Evolutionary conservation across 192 early-diverging fungal species (phyloP).

Genomic region (Kappamyces sp.): DNA sequence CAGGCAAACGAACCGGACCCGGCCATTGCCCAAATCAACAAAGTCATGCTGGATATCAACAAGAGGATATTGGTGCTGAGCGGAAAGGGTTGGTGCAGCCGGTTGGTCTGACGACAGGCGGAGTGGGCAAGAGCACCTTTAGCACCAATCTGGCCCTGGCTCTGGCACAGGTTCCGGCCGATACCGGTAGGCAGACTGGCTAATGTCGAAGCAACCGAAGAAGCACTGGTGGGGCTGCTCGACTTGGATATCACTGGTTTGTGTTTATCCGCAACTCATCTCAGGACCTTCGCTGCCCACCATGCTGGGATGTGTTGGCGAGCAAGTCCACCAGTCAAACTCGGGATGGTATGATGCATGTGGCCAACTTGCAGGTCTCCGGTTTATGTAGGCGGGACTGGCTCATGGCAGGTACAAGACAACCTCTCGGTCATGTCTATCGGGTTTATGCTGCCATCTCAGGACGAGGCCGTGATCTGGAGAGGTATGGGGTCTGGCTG

Average conservation of each 20-base stretch:
- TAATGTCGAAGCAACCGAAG: neutral
- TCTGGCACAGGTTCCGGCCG: conserved; percentile 30
- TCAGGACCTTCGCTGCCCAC: conserved; percentile 82
- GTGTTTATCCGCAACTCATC: too few species aligned
- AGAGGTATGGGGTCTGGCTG: conserved; percentile 23
- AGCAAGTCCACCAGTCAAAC: conserved; percentile 83
- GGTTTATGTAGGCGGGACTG: conserved; percentile 31
- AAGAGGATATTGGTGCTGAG: conserved; percentile 89
- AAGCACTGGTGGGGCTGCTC: conserved; percentile 69
- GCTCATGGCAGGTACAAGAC: conserved; percentile 13
- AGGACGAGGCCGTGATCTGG: conserved; percentile 95
- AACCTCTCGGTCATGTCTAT: conserved; percentile 86
- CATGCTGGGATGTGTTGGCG: conserved; percentile 88
- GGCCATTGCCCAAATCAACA: conserved; percentile 38
- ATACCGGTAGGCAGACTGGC: conserved; percentile 21
- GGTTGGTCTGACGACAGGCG: conserved; percentile 42
- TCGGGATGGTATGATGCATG: conserved; percentile 54
- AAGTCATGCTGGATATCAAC: conserved; percentile 52
- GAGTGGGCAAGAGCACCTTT: conserved; percentile 95
- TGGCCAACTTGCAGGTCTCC: conserved; percentile 11
- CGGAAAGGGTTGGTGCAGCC: conserved; percentile 54
- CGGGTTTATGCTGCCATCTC: conserved; percentile 82
- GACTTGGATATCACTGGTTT: conserved; percentile 95
- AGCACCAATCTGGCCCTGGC: conserved; percentile 66
- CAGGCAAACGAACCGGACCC: conserved; percentile 41